Evolutionary conservation across 306 rosid species (phyloP).

Genomic region (Lithocarpus polystachyus): DNA sequence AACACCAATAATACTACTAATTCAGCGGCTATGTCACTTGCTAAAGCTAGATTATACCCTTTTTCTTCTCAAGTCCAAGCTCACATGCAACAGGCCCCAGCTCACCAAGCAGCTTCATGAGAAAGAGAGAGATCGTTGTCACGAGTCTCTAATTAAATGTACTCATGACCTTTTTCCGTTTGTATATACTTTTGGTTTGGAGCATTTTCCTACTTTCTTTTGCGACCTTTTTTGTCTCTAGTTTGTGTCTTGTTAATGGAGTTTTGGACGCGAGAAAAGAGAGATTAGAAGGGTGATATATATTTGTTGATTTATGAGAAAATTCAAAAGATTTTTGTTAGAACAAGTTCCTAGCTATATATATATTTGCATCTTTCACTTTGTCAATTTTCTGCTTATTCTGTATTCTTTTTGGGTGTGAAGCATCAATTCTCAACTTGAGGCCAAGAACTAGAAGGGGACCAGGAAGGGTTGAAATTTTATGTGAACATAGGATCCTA

Average conservation of each 20-base stretch:
- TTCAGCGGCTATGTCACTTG: constrained; percentile 14
- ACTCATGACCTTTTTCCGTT: neutral
- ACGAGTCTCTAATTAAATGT: neutral
- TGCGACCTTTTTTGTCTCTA: constrained; percentile 3
- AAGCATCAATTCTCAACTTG: no score
- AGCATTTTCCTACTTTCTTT: neutral
- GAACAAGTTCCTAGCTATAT: neutral
- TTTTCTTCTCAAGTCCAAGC: constrained; percentile 31
- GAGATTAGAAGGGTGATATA: constrained; percentile 9
- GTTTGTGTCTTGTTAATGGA: neutral
- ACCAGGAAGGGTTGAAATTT: no score
- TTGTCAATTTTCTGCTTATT: neutral
- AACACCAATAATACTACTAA: neutral
- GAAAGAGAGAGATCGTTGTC: neutral
- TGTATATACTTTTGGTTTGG: constrained; percentile 29
- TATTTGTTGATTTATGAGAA: constrained; percentile 14
- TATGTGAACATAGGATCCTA: no score
- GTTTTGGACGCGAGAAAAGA: neutral
- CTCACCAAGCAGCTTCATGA: constrained; percentile 44
- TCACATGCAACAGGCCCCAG: constrained; percentile 34
- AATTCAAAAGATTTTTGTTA: constrained; percentile 10
- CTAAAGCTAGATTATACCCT: constrained; percentile 29
- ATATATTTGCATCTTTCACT: neutral
- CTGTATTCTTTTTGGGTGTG: neutral
- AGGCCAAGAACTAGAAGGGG: no score